phyloP scores from a whole-genome alignment of 208 protist genomes.

The Strigomonas culicis region DNA sequence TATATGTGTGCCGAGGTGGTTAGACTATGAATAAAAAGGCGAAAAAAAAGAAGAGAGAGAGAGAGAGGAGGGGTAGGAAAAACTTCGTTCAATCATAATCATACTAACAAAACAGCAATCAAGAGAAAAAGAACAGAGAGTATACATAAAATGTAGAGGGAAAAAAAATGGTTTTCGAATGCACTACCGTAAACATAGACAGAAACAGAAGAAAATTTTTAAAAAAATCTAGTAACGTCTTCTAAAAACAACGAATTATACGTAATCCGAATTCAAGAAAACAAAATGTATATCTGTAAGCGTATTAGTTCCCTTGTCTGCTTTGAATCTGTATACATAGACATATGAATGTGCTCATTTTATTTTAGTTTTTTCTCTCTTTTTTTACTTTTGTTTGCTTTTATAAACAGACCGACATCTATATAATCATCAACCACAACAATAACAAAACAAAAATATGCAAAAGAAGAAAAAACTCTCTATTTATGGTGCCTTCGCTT shows the following conservation, averaged over 20 bases:
- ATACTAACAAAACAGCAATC: not conserved
- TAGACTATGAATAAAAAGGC: no score
- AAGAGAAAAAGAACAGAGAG: not conserved
- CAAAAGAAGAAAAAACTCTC: conserved; percentile 2
- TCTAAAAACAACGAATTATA: no score
- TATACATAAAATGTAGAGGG: not conserved
- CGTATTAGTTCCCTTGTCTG: no score
- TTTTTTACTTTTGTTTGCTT: conserved; percentile 10
- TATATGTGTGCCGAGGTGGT: no score
- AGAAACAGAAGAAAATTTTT: no score
- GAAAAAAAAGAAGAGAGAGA: no score
- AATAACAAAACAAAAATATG: conserved; percentile 3
- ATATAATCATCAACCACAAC: not conserved
- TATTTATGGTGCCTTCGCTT: conserved; percentile 5
- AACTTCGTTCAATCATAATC: not conserved
- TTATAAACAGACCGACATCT: conserved; percentile 2
- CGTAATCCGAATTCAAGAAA: no score
- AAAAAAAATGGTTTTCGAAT: not conserved
- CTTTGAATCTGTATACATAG: no score
- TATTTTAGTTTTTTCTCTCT: not conserved
- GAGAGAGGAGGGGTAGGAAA: no score
- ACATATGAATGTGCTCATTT: not conserved
- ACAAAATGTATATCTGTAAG: no score
- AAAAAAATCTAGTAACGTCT: no score
- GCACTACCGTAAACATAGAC: no score